Evolutionary conservation across 2,329 filamentous ascomycete species (phyloP), one percentile per base, ranked within the genome.

Genomic region (Penicillium sp.): DNA sequence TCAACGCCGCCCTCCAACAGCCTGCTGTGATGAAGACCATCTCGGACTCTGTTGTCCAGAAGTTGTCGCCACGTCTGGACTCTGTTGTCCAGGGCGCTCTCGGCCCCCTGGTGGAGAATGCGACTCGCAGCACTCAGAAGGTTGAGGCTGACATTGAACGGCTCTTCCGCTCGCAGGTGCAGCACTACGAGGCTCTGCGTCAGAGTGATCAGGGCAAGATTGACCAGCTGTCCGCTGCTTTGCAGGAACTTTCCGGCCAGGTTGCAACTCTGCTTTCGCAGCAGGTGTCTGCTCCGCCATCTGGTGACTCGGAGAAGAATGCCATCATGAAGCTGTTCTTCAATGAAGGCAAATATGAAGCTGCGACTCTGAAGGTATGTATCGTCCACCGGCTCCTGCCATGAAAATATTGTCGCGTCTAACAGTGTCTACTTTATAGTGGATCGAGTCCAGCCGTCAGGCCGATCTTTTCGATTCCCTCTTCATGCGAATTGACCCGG

Each of bases 11-110:
- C 22, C 76, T 97, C 55, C 88, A 91, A 70, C 90, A 89, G 64
- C 87, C 88, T 11, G 88, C 93, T 51, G 81, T 95, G 41, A 80
- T 91, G 63, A 89, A 89, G 69, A 79, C 84, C 6, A 86, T 97
- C 56, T 84, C 89, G 4, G 91, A 96, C 55, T 84, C 87, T 53
- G 84, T 96, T 37, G 82, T 87, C 2, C 84, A 86, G 64, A 86
- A 85, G 51, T 83, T 96, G 34, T 80, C 85, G 4, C 78, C 84
- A 45, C 86, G 85, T 56, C 82, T 96, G 31, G 90, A 96, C 69
- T 82, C 86, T 57, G 80, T 85, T 10, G 75, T 94, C 39, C 82
- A 86, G 43, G 83, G 83, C 60, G 84, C 84, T 34, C 81, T 95
- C n/a, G 79, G 85, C 1, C 88, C 90, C 1, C 81, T 86, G 11